Evolutionary conservation across 2,329 filamentous ascomycete species (phyloP), one percentile per base, ranked within the genome.

Genomic region (Huntiella decipiens): DNA sequence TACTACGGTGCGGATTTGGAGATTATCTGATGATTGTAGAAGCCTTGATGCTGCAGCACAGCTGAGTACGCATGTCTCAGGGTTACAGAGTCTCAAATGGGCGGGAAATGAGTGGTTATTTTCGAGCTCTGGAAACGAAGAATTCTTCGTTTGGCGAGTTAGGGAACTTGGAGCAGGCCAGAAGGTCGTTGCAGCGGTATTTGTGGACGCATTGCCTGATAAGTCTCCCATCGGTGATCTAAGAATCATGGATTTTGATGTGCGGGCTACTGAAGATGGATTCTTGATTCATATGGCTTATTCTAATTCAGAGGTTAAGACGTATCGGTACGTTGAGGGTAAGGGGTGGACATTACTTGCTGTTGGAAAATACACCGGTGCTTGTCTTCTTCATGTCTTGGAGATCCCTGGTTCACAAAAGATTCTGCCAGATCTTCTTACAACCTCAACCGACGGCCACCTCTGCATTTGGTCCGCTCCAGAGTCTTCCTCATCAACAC

Each of bases 91-190:
- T 51, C 64, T 94, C 1, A 71, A 71, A 50, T 96, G 85, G 83
- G 75, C 81, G 1, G 69, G 73, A 40, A 73, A 79, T 2, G 59
- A 66, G 1, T 81, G 79, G 53, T 71, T 98, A 2, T 82, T 96
- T 57, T 94, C 83, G 52, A 87, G 84, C 54, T 85, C 75, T 4
- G 91, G 87, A 0, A 79, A 77, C 50, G 88, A 95, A 58, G 88
- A 98, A 60, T 80, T 96, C 52, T 88, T 79, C 54, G 71, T 87
- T 8, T 98, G 91, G 88, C 70, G 73, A 36, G 60, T 88, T 32
- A 66, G 65, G 40, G 56, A 56, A 8, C 58, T 82, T 5, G 66
- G 75, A 19, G 64, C 67, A 1, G 61, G 56, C 10, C 67, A 68
- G 43, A 53, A 53, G 11, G 67, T 69, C 3, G 59, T 77, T 2